These are phyloP conservation scores for Noccaea caerulescens DNA, from an alignment of 345 rosid species.

Conservation along the genomic window DNA sequence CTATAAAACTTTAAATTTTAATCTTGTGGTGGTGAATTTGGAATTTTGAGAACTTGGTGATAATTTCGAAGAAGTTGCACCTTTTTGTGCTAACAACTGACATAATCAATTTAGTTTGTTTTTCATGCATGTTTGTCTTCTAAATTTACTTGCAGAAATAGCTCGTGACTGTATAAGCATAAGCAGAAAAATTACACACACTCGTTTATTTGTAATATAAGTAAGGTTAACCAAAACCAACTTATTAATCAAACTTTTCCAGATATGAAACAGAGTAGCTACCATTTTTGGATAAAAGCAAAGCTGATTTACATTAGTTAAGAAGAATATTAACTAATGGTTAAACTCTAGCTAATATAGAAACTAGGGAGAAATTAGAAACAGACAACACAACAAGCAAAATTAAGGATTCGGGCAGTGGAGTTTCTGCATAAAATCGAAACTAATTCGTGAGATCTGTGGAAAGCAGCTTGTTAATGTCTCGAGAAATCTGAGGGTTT, in stretches of 20 bases:
- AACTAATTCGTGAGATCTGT: conserved; percentile 15
- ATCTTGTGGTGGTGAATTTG: no score
- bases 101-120: background rate
- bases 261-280: background rate
- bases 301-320: conserved; percentile 32
- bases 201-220: background rate
- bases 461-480: conserved; percentile 22
- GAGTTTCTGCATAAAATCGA: background rate
- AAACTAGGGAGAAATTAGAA: conserved; percentile 2
- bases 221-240: background rate
- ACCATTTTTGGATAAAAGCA: background rate
- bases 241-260: background rate
- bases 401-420: conserved; percentile 9
- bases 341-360: conserved; percentile 10
- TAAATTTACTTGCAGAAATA: background rate
- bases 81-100: no score
- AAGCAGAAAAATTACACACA: background rate
- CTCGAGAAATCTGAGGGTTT: conserved; percentile 34
- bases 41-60: no score
- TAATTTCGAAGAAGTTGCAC: no score
- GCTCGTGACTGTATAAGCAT: background rate
- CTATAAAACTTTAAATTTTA: no score
- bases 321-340: conserved; percentile 27
- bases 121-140: background rate
- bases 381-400: background rate